phyloP scores from a whole-genome alignment of 2,329 filamentous ascomycete genomes.

The Talaromyces sp. region DNA sequence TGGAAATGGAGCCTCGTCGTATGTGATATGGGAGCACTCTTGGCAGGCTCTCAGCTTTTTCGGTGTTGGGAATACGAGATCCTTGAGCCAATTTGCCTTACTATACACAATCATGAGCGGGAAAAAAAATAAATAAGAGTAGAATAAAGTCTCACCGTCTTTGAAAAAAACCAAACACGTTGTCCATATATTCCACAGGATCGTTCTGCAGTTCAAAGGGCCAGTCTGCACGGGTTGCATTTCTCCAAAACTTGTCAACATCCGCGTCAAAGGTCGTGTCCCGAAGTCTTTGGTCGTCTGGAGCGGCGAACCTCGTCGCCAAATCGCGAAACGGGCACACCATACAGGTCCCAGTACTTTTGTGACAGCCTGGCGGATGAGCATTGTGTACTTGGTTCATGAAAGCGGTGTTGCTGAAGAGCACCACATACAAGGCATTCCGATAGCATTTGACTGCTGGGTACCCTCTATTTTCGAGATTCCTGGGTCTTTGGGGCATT shows the following conservation, averaged over 20 bases:
- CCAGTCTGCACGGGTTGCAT: background rate
- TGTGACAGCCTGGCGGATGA: background rate
- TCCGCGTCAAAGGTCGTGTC: background rate
- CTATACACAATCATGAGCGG: background rate
- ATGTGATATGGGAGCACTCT: background rate
- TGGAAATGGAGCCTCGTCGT: background rate
- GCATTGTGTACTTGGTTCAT: constrained; percentile 17
- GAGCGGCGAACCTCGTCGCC: background rate
- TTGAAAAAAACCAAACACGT: constrained; percentile 3
- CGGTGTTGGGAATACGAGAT: background rate
- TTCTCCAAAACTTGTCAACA: constrained; percentile 1
- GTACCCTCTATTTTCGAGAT: background rate
- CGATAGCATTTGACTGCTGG: constrained; percentile 21
- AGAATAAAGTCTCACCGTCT: background rate
- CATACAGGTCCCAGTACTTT: background rate
- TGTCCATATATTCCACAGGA: constrained; percentile 16
- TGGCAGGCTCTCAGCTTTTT: background rate
- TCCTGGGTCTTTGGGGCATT: background rate
- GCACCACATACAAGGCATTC: constrained; percentile 19
- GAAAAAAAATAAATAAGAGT: too few relatives aligned
- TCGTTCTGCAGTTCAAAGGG: constrained; percentile 14
- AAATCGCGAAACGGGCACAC: constrained; percentile 15
- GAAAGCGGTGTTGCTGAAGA: constrained; percentile 23
- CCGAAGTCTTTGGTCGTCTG: background rate
- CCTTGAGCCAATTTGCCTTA: background rate